Evolutionary conservation across 768 basidiomycete genomes (phyloP).

Genomic region (Mrakia gelida): DNA sequence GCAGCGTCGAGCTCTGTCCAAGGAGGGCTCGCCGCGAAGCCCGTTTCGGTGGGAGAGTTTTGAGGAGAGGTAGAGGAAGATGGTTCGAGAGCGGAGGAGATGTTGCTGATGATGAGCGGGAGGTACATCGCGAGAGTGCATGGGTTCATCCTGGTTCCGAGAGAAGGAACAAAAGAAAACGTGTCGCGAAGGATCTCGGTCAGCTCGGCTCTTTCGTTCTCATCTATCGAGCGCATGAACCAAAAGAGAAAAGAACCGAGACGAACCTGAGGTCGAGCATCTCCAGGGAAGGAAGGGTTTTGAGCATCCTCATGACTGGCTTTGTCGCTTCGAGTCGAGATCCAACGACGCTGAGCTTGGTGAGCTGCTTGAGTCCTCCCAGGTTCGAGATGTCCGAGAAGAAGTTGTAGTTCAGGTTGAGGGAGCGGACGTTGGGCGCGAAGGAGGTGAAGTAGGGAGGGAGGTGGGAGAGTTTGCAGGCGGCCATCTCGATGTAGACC

Average conservation of each 20-base stretch:
- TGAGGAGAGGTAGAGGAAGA: conserved; percentile 12
- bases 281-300: conserved; percentile 72
- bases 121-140: conserved; percentile 95
- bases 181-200: background rate
- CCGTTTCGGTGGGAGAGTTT: conserved; percentile 4
- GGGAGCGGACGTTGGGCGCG: conserved; percentile 76
- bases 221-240: background rate
- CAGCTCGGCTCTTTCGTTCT: background rate
- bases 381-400: conserved; percentile 60
- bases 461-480: conserved; percentile 69
- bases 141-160: conserved; percentile 73
- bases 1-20: conserved; percentile 79
- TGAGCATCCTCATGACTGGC: conserved; percentile 65
- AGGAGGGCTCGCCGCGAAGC: background rate
- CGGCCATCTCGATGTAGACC: conserved; percentile 85
- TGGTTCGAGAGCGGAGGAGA: conserved; percentile 34
- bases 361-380: conserved; percentile 58
- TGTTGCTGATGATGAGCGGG: conserved; percentile 69
- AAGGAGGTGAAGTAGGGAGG: conserved; percentile 63
- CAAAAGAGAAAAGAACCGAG: too few relatives aligned
- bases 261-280: conserved; percentile 77
- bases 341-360: conserved; percentile 82
- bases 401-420: conserved; percentile 98
- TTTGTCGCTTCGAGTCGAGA: conserved; percentile 67
- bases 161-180: background rate